Base-by-base conservation (phyloP, 1,284 basidiomycete species). In the Sanghuangporus sanghuang region DNA sequence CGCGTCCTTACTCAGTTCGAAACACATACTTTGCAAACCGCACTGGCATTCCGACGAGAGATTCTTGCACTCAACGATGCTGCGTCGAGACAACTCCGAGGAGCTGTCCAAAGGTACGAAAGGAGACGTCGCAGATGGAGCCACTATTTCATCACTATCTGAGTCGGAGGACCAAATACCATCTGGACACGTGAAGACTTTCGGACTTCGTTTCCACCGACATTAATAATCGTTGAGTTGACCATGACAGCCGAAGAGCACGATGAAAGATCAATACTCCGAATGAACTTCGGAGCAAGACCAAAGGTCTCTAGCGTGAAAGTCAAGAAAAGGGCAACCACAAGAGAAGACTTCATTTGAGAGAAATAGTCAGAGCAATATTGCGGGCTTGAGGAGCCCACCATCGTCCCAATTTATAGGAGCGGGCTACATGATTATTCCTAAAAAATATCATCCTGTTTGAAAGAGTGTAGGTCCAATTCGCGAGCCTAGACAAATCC, bases 11-110 rank as follows among this genome's bases (percentile, higher is more conserved):
- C 27, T 32, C 27, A 3, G 5, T 0, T 32, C 27, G 27, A 32
- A 32, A 32, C 27, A 62, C 32, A 3, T 32, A 71, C 69, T 68
- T 54, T 68, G 57, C 40, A 65, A 59, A 49, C 65, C 67, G 66
- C 71, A 70, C 36, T 64, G 64, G 49, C 64, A 64, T 52, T 64
- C 59, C 6, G 59, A 59, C 12, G 59, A 59, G 18, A 54, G 14
- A 18, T 27, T 61, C 59, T 36, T 61, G 54, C 64, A 64, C 39
- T 64, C 64, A 36, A 23, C 59, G 5, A 46, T 55, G 35, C 56
- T 64, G 23, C 64, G 64, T n/a, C 32, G 32, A 27, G 53, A 39
- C 5, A 64, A 23, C 40, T 55, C 36, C 7, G 35, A 44, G 14
- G 38, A 12, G 16, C 27, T 38, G 9, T 39, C 36, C n/a, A 46